Evolutionary conservation across 2,329 filamentous ascomycete genomes (phyloP), one percentile per base, ranked within the genome.

Genomic region (Fusarium keratoplasticum): DNA sequence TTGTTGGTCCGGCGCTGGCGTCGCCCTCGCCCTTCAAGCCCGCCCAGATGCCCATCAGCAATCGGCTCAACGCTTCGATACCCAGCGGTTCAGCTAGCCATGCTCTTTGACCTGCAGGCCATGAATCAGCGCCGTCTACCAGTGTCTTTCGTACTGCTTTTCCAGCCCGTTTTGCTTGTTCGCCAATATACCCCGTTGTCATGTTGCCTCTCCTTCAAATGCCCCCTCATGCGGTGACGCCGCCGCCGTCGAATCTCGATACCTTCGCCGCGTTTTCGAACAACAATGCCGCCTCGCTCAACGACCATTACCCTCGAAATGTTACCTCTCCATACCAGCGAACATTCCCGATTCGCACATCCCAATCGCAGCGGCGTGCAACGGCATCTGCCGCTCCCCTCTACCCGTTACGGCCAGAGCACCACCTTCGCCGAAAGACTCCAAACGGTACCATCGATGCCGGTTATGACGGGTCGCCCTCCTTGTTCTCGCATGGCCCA

Each of bases 381-480:
- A 55, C 73, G 38, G 50, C 62, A 44, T 69, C 70, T 55, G 58
- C 70, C 35, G 64, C 60, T 54, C 62, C 66, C 57, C 54, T 70
- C 69, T 77, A 80, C 73, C 67, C 78, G 42, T 69, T 76, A 69
- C 81, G 83, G 64, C 81, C 83, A 63, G 95, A 98, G 81, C 92
- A 97, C 82, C 93, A 94, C 77, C 87, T 98, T 66, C 91, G 96
- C 74, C 91, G 96, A 75, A 98, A 98, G 83, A 98, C 96, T 10
- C 96, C 96, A 6, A 96, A 92, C 79, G 96, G 96, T n/a, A 98
- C 95, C 40, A 89, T 98, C 70, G 93, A 96, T 74, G 95, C 94
- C 63, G 95, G 95, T 13, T 98, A 98, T 79, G 95, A 98, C 87
- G 95, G 94, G 35, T 94, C 94, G 6, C 91, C 92, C 2, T 88